These are phyloP conservation scores for Lachnellula arida DNA, from an alignment of 2,329 filamentous ascomycete genomes.

Conservation along the genomic window DNA sequence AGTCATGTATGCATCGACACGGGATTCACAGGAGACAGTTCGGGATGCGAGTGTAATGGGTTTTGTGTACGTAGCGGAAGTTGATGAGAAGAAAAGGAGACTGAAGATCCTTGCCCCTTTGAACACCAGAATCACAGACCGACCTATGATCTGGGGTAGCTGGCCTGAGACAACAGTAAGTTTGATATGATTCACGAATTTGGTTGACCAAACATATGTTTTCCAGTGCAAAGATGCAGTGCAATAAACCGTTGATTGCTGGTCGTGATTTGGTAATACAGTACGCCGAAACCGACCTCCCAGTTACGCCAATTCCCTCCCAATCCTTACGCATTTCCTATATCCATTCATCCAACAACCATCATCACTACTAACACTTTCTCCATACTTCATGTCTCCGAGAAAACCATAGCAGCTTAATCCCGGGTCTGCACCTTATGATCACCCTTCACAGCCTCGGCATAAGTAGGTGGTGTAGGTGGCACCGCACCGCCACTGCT, in stretches of 20 bases:
- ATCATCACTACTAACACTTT: background rate
- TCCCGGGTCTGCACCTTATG: constrained; percentile 71
- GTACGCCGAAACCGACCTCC: background rate
- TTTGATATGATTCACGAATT: constrained; percentile 21
- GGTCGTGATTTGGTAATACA: background rate
- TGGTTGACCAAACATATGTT: background rate
- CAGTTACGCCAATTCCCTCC: background rate
- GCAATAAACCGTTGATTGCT: background rate
- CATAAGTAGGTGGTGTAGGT: constrained; percentile 84
- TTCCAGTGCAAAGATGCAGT: too few species aligned
- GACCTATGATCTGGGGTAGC: constrained; percentile 75
- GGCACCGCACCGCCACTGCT: constrained; percentile 50
- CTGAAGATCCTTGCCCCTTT: constrained; percentile 80
- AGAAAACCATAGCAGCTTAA: constrained; percentile 9
- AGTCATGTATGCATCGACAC: constrained; percentile 70
- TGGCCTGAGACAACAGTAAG: constrained; percentile 79
- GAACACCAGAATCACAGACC: constrained; percentile 71
- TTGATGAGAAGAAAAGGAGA: constrained; percentile 78
- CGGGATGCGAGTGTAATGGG: constrained; percentile 82
- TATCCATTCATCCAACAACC: background rate
- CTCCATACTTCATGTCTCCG: background rate
- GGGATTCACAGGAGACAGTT: constrained; percentile 66
- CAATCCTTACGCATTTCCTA: background rate
- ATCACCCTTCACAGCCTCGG: constrained; percentile 84
- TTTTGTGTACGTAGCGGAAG: constrained; percentile 87